Base-by-base conservation (phyloP, 148 eudicot species). In the Rhododendron ovatum region DNA sequence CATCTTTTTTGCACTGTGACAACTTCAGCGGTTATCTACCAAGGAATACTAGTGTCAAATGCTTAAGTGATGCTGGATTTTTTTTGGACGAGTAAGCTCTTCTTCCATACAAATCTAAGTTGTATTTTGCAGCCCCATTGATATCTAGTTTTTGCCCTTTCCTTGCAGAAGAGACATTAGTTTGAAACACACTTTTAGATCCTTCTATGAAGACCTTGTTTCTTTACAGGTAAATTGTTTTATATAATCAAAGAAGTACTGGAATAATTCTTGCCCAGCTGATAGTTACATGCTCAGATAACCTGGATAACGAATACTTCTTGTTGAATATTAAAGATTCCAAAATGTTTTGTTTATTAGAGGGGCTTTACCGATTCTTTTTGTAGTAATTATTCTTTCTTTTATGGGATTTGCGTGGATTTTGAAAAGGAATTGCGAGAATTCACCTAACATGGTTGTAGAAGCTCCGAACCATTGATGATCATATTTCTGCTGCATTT, bases 31-130 rank as follows among this genome's bases (percentile, higher is more conserved):
- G 89, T 48, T 93, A 92, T 88, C 90, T 97, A 84, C 98, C 99
- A 24, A 63, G 85, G 18, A 93, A 90, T 89, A 90, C 98, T 2
- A 90, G 61, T 55, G 96, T 94, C 75, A 97, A 97, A 90, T 97
- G 98, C 89, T 81, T 95, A 80, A 95, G 98, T 81, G 99, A 97
- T 84, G 99, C 96, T 61, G 99, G 99, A 12, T 95, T 95, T 85
- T 97, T 97, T 90, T 61, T 97, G 57, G 98, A 97, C 53, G 87
- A 71, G 99, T 95, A 86, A 79, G 94, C 89, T 81, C 35, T 69
- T 28, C 61, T 74, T 65, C 35, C 41, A 69, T 37, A 69, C 30
- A 37, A 47, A 11, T 26, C 55, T 63, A 20, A 69, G 1, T 2
- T 82, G 18, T 53, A 1, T 13, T 85, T 41, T 48, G 3, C 17